Base-by-base conservation (phyloP, 2,329 filamentous ascomycete genomes). In the Talaromyces piceae region DNA sequence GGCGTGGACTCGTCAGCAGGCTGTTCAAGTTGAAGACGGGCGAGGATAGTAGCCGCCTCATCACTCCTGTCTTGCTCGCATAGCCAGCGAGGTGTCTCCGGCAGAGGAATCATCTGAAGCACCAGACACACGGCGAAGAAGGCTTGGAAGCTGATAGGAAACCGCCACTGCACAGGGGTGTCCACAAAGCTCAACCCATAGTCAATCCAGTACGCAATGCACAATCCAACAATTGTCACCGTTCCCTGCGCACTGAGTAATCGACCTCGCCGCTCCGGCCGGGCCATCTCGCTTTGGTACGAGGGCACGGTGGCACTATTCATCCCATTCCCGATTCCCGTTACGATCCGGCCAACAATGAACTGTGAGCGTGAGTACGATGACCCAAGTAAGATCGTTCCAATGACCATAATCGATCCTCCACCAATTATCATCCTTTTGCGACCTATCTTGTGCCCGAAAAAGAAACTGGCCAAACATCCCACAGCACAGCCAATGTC, bases 191-290 rank as follows among this genome's bases (percentile, higher is more conserved):
- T 63, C 2, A 31, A 22, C 16, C 44, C 44, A 12, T 46, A 46
- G n/a, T 58, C 65, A 16, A 64, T 63, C 74, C 74, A 77, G 57
- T 75, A 76, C 5, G 72, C 72, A n/a, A 77, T 68, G 46, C 71
- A 70, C 11, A 75, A 66, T 0, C 73, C 73, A 5, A 77, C 61
- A 18, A 64, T 64, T 1, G 59, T 64, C 3, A 63, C 53, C 0
- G 60, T 62, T 1, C 61, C 62, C 47, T 63, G 61, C 3, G 62
- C 41, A 3, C 58, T 61, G 12, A 66, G 45, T 16, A 63, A 41
- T 18, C 31, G 31, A 16, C n/a, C 31, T 37, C 31, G 16, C 12
- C 31, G 31, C 18, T 37, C 31, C 2, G 31, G 31, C 5, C 31
- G 31, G 4, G 31, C 31, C 31, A 37, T 37, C 28, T 53, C 47